Evolutionary conservation across 768 basidiomycete species (phyloP).

Genomic region (Ramaria rubella): DNA sequence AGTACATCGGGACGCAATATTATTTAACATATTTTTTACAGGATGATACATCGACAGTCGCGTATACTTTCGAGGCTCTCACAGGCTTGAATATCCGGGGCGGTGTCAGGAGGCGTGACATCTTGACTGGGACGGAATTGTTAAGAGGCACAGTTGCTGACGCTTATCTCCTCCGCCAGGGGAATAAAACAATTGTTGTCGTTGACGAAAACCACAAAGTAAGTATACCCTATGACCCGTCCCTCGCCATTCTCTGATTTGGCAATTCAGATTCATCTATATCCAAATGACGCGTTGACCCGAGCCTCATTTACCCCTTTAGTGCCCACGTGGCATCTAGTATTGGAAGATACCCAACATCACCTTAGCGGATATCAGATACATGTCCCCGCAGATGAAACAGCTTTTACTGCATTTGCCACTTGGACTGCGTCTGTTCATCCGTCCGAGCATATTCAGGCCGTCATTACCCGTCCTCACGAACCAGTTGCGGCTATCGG

Average conservation of each 20-base stretch:
- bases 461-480: constrained; percentile 41
- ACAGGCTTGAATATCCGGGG: constrained; percentile 57
- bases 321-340: constrained; percentile 46
- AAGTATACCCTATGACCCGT: constrained; percentile 15
- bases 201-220: constrained; percentile 78
- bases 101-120: constrained; percentile 25
- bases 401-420: constrained; percentile 45
- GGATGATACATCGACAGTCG: constrained; percentile 55
- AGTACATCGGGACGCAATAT: background rate
- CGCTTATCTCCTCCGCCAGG: constrained; percentile 43
- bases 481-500: constrained; percentile 71
- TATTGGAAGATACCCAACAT: constrained; percentile 39
- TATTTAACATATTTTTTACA: constrained; percentile 20
- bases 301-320: constrained; percentile 37
- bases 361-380: constrained; percentile 56
- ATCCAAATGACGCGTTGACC: constrained; percentile 51
- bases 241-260: constrained; percentile 6
- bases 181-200: constrained; percentile 49
- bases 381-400: constrained; percentile 35
- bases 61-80: constrained; percentile 73
- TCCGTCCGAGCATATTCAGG: constrained; percentile 49
- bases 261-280: constrained; percentile 47
- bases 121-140: constrained; percentile 54
- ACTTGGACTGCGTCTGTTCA: constrained; percentile 62
- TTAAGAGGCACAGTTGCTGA: constrained; percentile 56